Conservation (phyloP, 345 rosid genomes). For the Gossypium bickii region DNA sequence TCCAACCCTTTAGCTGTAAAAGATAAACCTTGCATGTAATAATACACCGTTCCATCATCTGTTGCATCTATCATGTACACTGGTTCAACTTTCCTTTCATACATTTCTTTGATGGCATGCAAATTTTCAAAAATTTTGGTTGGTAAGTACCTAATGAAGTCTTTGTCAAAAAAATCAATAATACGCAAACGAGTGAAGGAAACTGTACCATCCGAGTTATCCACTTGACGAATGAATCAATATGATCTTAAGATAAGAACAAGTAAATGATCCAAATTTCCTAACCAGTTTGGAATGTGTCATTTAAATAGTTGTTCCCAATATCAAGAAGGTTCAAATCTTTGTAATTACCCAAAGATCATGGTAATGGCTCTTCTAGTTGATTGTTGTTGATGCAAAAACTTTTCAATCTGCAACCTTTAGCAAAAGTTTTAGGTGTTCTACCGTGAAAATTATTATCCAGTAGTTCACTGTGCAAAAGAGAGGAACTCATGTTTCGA, state of each 20-base stretch:
- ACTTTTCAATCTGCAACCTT: too few species aligned
- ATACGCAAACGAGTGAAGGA: neutral
- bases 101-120: neutral
- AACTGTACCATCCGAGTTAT: neutral
- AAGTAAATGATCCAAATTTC: neutral
- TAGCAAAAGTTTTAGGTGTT: too few species aligned
- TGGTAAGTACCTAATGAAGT: neutral
- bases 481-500: too few species aligned
- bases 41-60: neutral
- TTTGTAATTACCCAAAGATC: neutral
- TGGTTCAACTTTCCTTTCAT: neutral
- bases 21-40: neutral
- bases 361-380: neutral
- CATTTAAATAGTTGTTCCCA: neutral
- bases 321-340: neutral
- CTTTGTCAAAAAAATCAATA: constrained; percentile 10
- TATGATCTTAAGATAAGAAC: constrained; percentile 4
- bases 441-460: too few species aligned
- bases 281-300: neutral
- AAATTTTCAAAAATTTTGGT: neutral
- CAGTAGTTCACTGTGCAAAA: too few species aligned
- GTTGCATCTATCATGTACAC: neutral
- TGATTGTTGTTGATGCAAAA: too few species aligned
- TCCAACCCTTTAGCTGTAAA: neutral
- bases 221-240: constrained; percentile 2